Evolutionary conservation across 75 land plant genomes (phyloP).

Genomic region (Ceratopteris richardii): DNA sequence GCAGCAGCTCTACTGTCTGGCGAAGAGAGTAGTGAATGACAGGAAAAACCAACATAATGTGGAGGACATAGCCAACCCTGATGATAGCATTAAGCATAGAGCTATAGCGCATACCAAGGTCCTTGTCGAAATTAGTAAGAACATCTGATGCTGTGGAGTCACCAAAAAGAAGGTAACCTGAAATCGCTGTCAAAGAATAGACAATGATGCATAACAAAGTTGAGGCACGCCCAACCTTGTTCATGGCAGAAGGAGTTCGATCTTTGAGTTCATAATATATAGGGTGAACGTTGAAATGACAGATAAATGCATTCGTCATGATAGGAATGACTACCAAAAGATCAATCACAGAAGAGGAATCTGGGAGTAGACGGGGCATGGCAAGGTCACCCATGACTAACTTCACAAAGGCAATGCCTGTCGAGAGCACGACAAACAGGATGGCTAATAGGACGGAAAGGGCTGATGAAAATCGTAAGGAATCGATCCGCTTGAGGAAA

Average conservation of each 20-base stretch:
- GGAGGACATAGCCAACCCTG: constrained; percentile 75
- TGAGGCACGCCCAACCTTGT: constrained; percentile 69
- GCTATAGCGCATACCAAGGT: constrained; percentile 77
- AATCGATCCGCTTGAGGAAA: constrained; percentile 66
- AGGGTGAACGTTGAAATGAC: constrained; percentile 94
- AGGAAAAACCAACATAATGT: constrained; percentile 87
- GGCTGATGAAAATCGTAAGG: constrained; percentile 78
- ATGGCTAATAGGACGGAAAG: constrained; percentile 83
- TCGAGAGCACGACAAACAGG: constrained; percentile 64
- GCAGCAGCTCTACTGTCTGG: constrained; percentile 59
- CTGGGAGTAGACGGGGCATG: constrained; percentile 60
- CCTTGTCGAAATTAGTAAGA: constrained; percentile 72
- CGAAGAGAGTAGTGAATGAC: constrained; percentile 86
- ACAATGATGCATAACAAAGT: constrained; percentile 58
- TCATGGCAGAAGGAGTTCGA: constrained; percentile 67
- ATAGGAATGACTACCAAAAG: constrained; percentile 90
- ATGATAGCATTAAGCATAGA: constrained; percentile 50
- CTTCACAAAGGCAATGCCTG: constrained; percentile 56
- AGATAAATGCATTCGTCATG: constrained; percentile 93
- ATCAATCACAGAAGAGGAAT: constrained; percentile 70
- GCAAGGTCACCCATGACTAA: constrained; percentile 48
- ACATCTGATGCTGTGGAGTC: constrained; percentile 83
- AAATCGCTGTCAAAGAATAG: constrained; percentile 65
- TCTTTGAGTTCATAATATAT: constrained; percentile 77
- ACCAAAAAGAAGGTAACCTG: constrained; percentile 89